These are phyloP conservation scores for Dimocarpus longan DNA, from an alignment of 345 rosid genomes.

Conservation along the genomic window DNA sequence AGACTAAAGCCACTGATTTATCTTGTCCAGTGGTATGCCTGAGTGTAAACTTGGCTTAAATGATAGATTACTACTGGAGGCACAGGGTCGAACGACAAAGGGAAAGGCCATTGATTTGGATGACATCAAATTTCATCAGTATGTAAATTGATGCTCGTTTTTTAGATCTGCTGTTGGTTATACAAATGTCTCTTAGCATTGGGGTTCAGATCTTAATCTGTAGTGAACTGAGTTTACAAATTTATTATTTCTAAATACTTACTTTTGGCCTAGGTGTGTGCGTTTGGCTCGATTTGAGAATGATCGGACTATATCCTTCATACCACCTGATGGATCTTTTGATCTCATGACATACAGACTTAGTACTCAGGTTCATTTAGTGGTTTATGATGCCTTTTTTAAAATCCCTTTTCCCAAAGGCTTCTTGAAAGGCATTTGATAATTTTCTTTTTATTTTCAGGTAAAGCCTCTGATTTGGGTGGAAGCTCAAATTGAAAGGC, in stretches of 20 bases:
- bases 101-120: slow-evolving; percentile 97
- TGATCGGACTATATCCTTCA: slow-evolving; percentile 91
- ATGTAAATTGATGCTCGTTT: slow-evolving; percentile 26
- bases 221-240: slow-evolving; percentile 9
- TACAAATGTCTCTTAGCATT: background rate
- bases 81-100: slow-evolving; percentile 91
- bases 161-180: slow-evolving; percentile 2
- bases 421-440: background rate
- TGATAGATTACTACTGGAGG: slow-evolving; percentile 92
- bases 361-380: slow-evolving; percentile 76
- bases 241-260: slow-evolving; percentile 3
- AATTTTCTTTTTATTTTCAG: slow-evolving; percentile 34
- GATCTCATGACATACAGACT: slow-evolving; percentile 98
- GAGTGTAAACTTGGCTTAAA: slow-evolving; percentile 98
- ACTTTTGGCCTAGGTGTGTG: slow-evolving; percentile 66
- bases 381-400: slow-evolving; percentile 1
- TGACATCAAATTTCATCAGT: slow-evolving; percentile 99
- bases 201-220: slow-evolving; percentile 9
- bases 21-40: slow-evolving; percentile 83
- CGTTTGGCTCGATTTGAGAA: slow-evolving; percentile 96
- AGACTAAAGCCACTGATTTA: slow-evolving; percentile 15
- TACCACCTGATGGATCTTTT: slow-evolving; percentile 98
- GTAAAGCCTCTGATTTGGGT: slow-evolving; percentile 96
- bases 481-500: slow-evolving; percentile 90
- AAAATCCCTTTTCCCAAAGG: background rate